Percentiles rank a stretch among this genome's conserved stretches.
phyloP scores from a whole-genome alignment of 2,329 filamentous ascomycete genomes.

The Cladosporium phlei region DNA sequence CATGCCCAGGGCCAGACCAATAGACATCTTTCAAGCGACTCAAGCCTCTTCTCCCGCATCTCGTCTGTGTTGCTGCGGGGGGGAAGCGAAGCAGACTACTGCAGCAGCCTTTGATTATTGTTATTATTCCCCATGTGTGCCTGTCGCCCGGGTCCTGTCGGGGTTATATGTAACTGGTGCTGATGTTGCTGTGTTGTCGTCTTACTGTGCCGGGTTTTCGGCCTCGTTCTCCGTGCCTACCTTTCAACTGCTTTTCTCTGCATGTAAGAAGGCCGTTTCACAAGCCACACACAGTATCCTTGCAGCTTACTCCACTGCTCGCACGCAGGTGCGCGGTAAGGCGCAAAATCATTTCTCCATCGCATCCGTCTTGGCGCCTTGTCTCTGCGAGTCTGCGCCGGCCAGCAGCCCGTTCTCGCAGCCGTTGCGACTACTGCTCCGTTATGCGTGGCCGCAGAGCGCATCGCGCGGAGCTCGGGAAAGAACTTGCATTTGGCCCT shows the following conservation, averaged over 20 bases:
- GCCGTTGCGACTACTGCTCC: slow-evolving; percentile 3
- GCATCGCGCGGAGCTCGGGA: slow-evolving; percentile 9
- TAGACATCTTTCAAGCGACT: not conserved
- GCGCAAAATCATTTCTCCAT: not conserved
- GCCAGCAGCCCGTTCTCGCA: not conserved
- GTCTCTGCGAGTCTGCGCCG: not conserved
- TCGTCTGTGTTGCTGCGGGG: not conserved
- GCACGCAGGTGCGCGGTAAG: slow-evolving; percentile 4
- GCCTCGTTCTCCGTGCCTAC: too few relatives aligned
- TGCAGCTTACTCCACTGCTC: not conserved
- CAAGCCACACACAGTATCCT: not conserved
- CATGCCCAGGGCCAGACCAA: slow-evolving; percentile 1
- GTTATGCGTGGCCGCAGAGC: not conserved
- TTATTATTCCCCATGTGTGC: too few relatives aligned
- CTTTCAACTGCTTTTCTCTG: too few relatives aligned
- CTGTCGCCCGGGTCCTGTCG: too few relatives aligned
- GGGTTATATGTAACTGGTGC: too few relatives aligned
- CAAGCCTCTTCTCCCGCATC: not conserved
- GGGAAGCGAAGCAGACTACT: too few relatives aligned
- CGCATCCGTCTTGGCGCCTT: slow-evolving; percentile 1
- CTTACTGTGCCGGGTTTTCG: too few relatives aligned
- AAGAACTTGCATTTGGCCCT: slow-evolving; percentile 7
- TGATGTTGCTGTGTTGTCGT: too few relatives aligned
- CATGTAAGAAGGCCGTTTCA: not conserved
- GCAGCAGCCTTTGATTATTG: too few relatives aligned